phyloP scores from a whole-genome alignment of 441 rosid genomes.

The Adansonia madagascariensis region DNA sequence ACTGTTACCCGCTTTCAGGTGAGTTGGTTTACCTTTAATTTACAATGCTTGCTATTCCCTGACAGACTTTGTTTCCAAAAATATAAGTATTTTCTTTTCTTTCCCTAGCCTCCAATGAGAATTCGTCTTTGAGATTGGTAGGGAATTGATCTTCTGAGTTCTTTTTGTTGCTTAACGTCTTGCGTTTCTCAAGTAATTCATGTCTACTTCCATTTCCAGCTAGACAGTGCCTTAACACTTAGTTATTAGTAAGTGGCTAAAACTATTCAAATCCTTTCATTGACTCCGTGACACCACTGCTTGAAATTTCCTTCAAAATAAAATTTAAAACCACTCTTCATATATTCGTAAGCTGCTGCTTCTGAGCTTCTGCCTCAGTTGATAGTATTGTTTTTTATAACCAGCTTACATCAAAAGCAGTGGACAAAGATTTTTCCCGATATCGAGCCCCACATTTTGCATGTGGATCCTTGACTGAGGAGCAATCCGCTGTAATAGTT shows the following conservation, averaged over 20 bases:
- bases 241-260: background rate
- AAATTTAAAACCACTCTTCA: background rate
- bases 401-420: slow-evolving; percentile 67
- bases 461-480: slow-evolving; percentile 64
- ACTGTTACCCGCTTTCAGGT: slow-evolving; percentile 71
- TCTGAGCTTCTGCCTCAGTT: slow-evolving; percentile 21
- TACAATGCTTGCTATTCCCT: slow-evolving; percentile 3
- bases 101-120: background rate
- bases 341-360: background rate
- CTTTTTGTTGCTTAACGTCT: background rate
- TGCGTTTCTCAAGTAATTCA: background rate
- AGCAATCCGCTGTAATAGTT: slow-evolving; percentile 49
- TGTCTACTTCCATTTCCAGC: background rate
- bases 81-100: background rate
- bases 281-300: background rate
- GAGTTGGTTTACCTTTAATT: slow-evolving; percentile 25
- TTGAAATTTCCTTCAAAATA: slow-evolving; percentile 3
- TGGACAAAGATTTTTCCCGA: slow-evolving; percentile 69
- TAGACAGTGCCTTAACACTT: background rate
- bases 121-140: background rate
- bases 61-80: slow-evolving; percentile 5
- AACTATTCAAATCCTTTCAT: background rate
- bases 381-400: slow-evolving; percentile 25
- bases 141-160: background rate
- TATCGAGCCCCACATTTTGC: slow-evolving; percentile 69